A percentile compares a stretch with the other conserved stretches of the same genome.
Conservation (phyloP, 2,329 filamentous ascomycete species). For the Alternaria rosae region DNA sequence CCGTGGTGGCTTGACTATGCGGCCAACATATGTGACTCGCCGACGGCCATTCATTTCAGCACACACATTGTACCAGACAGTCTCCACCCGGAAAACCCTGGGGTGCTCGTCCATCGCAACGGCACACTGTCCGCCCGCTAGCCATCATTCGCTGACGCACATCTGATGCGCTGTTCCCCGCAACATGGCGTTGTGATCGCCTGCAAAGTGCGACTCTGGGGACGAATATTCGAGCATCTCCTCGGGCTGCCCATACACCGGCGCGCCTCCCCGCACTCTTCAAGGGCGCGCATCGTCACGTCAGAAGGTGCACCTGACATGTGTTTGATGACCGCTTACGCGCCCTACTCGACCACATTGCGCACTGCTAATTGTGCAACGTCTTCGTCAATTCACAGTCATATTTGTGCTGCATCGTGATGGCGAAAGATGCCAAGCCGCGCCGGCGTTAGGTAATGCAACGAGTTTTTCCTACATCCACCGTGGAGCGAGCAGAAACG, state of each 20-base stretch:
- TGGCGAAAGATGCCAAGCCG: slow-evolving; percentile 37
- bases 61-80: slow-evolving; percentile 22
- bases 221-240: slow-evolving; percentile 38
- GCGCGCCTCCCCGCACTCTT: slow-evolving; percentile 13
- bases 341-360: neutral
- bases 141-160: slow-evolving; percentile 23
- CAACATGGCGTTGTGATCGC: slow-evolving; percentile 33
- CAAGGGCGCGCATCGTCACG: slow-evolving; percentile 10
- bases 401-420: slow-evolving; percentile 20
- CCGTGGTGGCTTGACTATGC: slow-evolving; percentile 13
- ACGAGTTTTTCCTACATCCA: slow-evolving; percentile 30
- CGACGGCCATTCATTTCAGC: slow-evolving; percentile 24
- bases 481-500: slow-evolving; percentile 25
- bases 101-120: slow-evolving; percentile 21
- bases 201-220: slow-evolving; percentile 21
- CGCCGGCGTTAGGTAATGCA: slow-evolving; percentile 38
- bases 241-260: slow-evolving; percentile 31
- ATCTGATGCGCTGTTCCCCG: slow-evolving; percentile 32
- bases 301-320: neutral
- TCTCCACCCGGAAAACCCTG: slow-evolving; percentile 31
- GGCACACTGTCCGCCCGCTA: slow-evolving; percentile 21
- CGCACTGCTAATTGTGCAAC: slow-evolving; percentile 33
- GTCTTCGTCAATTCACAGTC: slow-evolving; percentile 22
- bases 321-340: slow-evolving; percentile 9
- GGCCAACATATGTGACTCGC: slow-evolving; percentile 23